Evolutionary conservation across 208 protist species (phyloP).

Genomic region (Leishmania tarentolae): DNA sequence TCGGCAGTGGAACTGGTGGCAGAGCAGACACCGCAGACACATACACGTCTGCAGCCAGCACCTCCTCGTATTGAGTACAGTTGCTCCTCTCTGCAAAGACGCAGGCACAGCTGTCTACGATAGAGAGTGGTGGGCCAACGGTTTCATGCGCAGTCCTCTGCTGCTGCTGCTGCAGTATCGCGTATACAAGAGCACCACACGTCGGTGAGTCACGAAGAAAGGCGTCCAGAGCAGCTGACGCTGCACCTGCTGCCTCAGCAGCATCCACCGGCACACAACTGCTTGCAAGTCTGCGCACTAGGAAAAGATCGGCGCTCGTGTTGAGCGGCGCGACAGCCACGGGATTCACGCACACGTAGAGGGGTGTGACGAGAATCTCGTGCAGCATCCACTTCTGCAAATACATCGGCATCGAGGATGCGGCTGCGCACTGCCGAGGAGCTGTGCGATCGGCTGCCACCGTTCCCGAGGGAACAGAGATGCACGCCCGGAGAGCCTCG

Average conservation of each 20-base stretch:
- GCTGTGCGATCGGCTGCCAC: neutral
- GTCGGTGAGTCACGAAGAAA: conserved; percentile 12
- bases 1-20: neutral
- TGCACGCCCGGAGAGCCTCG: neutral
- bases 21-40: conserved; percentile 3
- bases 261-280: neutral
- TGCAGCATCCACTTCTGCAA: neutral
- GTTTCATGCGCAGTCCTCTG: neutral
- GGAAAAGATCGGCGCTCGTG: neutral
- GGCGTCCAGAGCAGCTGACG: neutral
- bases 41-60: conserved; percentile 10
- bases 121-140: neutral
- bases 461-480: neutral
- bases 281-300: neutral
- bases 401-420: neutral
- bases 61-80: neutral
- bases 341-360: conserved; percentile 17
- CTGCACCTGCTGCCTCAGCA: neutral
- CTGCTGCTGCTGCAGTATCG: conserved; percentile 4
- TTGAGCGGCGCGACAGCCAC: conserved; percentile 7
- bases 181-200: conserved; percentile 15
- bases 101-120: neutral
- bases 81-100: neutral
- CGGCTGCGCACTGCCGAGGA: neutral
- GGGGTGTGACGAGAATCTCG: conserved; percentile 25